These are phyloP conservation scores for Hypoxylon trugodes DNA, from an alignment of 495 filamentous ascomycete genomes.

Conservation along the genomic window DNA sequence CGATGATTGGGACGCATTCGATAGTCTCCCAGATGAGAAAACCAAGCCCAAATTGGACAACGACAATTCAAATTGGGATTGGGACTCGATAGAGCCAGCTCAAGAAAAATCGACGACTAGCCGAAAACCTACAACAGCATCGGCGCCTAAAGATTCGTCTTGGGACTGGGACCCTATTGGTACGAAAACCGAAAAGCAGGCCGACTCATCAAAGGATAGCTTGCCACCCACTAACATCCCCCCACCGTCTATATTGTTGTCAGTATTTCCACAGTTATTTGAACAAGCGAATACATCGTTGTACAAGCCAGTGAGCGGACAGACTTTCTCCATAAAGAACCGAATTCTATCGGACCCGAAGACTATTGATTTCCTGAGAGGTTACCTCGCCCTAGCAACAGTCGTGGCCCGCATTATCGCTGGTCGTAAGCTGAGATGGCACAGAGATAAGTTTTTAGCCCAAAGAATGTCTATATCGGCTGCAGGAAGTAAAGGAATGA, in stretches of 20 bases:
- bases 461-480: conserved; percentile 87
- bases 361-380: conserved; percentile 62
- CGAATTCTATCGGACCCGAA: conserved; percentile 63
- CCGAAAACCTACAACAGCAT: not conserved
- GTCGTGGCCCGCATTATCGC: conserved; percentile 83
- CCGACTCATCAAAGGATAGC: conserved; percentile 37
- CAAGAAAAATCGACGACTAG: conserved; percentile 25
- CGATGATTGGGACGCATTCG: conserved; percentile 69
- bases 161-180: conserved; percentile 45
- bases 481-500: conserved; percentile 83
- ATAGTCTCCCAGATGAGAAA: conserved; percentile 51
- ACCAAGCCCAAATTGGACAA: conserved; percentile 24
- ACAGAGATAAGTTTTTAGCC: conserved; percentile 83
- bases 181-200: conserved; percentile 24
- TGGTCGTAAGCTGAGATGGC: conserved; percentile 87
- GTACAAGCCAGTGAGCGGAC: conserved; percentile 62
- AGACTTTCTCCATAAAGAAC: conserved; percentile 62
- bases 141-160: conserved; percentile 22
- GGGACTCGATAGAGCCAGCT: conserved; percentile 47
- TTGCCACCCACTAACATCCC: conserved; percentile 86
- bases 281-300: conserved; percentile 61
- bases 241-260: conserved; percentile 82
- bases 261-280: conserved; percentile 74
- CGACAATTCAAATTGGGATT: conserved; percentile 48
- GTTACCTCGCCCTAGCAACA: conserved; percentile 64